A percentile compares a stretch with the other conserved stretches of the same genome.
Conservation (phyloP, 768 basidiomycete species). For the Phaeotremella fagi region DNA sequence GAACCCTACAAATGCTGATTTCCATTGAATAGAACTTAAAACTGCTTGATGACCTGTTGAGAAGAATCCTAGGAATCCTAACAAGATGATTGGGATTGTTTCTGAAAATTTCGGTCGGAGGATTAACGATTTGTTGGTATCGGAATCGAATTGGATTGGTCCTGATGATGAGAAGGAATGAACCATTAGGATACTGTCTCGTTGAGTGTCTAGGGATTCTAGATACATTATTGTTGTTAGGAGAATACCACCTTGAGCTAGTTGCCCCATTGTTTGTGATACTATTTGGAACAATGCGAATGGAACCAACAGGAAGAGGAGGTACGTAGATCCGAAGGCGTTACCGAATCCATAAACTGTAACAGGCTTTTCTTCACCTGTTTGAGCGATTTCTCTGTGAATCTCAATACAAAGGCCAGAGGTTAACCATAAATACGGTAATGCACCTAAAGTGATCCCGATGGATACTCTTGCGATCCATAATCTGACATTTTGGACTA, state of each 20-base stretch:
- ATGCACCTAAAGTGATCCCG: conserved; percentile 51
- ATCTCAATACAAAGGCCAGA: conserved; percentile 73
- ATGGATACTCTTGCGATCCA: conserved; percentile 59
- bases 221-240: conserved; percentile 69
- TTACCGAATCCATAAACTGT: conserved; percentile 79
- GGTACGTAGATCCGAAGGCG: conserved; percentile 79
- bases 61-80: conserved; percentile 74
- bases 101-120: conserved; percentile 59
- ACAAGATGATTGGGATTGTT: conserved; percentile 65
- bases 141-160: conserved; percentile 56
- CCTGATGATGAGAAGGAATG: conserved; percentile 40
- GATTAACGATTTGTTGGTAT: conserved; percentile 47
- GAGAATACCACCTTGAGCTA: conserved; percentile 62
- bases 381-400: conserved; percentile 39
- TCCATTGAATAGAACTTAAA: conserved; percentile 90
- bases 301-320: conserved; percentile 69
- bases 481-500: conserved; percentile 59
- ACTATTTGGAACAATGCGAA: conserved; percentile 60
- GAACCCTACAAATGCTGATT: conserved; percentile 77
- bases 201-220: conserved; percentile 73
- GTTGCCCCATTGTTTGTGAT: conserved; percentile 75
- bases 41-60: conserved; percentile 88
- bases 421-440: conserved; percentile 64
- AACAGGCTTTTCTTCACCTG: conserved; percentile 40
- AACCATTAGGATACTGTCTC: conserved; percentile 57